Percentiles rank a stretch among this genome's conserved stretches.
Evolutionary conservation across 2,329 filamentous ascomycete species (phyloP).

Genomic region (Colletotrichum ledebouriae): DNA sequence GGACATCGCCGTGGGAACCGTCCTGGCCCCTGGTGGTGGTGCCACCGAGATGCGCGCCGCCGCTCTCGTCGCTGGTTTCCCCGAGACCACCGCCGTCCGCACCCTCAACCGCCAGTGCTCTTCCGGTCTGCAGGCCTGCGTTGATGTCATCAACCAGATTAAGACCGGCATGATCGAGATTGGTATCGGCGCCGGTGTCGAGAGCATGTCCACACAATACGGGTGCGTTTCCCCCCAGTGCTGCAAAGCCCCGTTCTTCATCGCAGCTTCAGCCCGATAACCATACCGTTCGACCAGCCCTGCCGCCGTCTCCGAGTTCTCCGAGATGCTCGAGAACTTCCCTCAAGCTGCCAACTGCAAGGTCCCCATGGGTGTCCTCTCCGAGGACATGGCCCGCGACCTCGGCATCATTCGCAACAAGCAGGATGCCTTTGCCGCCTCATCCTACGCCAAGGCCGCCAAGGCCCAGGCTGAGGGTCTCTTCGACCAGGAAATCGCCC

Average conservation of each 20-base stretch:
- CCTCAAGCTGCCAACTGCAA: conserved; percentile 94
- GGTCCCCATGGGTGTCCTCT: conserved; percentile 94
- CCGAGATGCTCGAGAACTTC: conserved; percentile 85
- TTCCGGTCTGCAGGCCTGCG: conserved; percentile 90
- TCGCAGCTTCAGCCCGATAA: conserved; percentile 11
- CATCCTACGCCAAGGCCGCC: conserved; percentile 90
- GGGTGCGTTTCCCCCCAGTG: conserved; percentile 67
- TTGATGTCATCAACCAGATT: conserved; percentile 96
- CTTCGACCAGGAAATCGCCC: conserved; percentile 91
- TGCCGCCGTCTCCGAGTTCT: conserved; percentile 91
- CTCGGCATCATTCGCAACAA: conserved; percentile 76
- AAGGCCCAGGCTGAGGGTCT: conserved; percentile 89
- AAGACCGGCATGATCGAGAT: conserved; percentile 93
- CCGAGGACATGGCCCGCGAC: conserved; percentile 94
- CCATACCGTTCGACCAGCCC: conserved; percentile 64
- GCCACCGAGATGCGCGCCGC: conserved; percentile 98
- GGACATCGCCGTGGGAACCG: conserved; percentile 91
- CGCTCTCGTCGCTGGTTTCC: conserved; percentile 90
- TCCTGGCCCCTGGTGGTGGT: conserved; percentile 92
- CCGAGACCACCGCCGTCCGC: conserved; percentile 85
- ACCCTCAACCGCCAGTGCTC: conserved; percentile 95
- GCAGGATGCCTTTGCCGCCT: conserved; percentile 95
- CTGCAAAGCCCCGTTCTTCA: background rate
- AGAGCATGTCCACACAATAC: conserved; percentile 96
- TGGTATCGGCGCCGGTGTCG: conserved; percentile 92